phyloP scores from a whole-genome alignment of 805 yeast species.

The Yarrowia osloensis region DNA sequence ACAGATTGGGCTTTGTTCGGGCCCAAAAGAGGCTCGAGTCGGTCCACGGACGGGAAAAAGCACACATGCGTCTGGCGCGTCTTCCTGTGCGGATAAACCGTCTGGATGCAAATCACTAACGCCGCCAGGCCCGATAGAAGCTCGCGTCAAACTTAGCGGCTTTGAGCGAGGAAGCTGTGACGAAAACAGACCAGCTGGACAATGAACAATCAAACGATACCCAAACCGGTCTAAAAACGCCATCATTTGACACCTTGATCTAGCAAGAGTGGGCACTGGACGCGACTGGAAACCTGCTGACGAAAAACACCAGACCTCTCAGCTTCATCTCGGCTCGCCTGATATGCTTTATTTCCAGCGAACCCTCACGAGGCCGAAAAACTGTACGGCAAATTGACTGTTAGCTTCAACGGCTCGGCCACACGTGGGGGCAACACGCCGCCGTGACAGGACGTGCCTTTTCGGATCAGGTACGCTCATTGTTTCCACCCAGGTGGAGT shows the following conservation, averaged over 20 bases:
- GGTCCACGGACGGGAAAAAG: neutral
- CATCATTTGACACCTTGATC: neutral
- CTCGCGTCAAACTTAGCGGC: neutral
- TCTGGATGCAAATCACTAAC: neutral
- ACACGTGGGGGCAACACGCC: neutral
- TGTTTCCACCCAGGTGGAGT: neutral
- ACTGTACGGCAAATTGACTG: neutral
- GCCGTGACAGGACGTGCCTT: neutral
- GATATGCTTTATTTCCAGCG: neutral
- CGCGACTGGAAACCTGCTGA: too few relatives aligned
- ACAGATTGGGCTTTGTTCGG: too few relatives aligned
- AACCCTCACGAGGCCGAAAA: neutral
- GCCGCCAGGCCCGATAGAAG: neutral
- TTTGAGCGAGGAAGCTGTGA: neutral
- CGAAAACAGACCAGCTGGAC: too few relatives aligned
- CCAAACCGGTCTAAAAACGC: neutral
- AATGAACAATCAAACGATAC: neutral
- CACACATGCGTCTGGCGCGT: neutral
- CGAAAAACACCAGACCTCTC: neutral
- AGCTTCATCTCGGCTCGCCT: neutral
- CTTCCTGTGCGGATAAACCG: neutral
- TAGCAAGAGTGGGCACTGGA: neutral
- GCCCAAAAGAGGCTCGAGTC: neutral
- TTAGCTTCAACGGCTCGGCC: neutral
- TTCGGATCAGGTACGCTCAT: neutral